A percentile compares a stretch with the other conserved stretches of the same genome.
Evolutionary conservation across 2,329 filamentous ascomycete genomes (phyloP).

Genomic region (Verticillium klebahnii): DNA sequence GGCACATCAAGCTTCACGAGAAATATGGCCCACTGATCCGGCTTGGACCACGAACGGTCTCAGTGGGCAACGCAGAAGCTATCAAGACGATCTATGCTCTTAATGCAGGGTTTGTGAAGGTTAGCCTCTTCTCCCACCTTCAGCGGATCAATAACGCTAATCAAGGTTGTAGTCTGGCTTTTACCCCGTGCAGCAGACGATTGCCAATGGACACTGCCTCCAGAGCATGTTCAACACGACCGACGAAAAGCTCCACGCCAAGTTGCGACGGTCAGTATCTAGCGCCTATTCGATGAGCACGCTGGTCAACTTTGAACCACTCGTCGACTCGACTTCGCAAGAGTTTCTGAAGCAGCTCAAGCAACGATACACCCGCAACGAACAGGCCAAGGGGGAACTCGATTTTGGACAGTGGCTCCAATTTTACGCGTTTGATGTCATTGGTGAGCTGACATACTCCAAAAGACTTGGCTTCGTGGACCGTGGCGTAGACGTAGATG

Average conservation of each 20-base stretch:
- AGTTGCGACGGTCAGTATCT: conserved; percentile 31
- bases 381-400: not conserved
- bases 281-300: conserved; percentile 34
- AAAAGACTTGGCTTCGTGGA: conserved; percentile 31
- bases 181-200: conserved; percentile 21
- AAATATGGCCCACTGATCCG: conserved; percentile 71
- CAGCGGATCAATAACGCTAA: not conserved
- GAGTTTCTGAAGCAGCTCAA: conserved; percentile 12
- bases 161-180: conserved; percentile 16
- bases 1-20: conserved; percentile 62
- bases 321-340: conserved; percentile 25
- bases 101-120: conserved; percentile 78
- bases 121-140: conserved; percentile 23
- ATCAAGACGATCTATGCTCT: conserved; percentile 75
- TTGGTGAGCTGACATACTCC: conserved; percentile 28
- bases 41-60: conserved; percentile 68
- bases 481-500: conserved; percentile 24
- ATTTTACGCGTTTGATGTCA: conserved; percentile 36
- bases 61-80: conserved; percentile 68
- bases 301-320: conserved; percentile 30
- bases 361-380: not conserved
- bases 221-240: conserved; percentile 29
- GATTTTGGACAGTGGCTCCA: conserved; percentile 29
- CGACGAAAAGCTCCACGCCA: conserved; percentile 34
- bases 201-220: conserved; percentile 19